These are phyloP conservation scores for Coemansia sp. DNA, from an alignment of 192 early-diverging fungal species.

Conservation along the genomic window DNA sequence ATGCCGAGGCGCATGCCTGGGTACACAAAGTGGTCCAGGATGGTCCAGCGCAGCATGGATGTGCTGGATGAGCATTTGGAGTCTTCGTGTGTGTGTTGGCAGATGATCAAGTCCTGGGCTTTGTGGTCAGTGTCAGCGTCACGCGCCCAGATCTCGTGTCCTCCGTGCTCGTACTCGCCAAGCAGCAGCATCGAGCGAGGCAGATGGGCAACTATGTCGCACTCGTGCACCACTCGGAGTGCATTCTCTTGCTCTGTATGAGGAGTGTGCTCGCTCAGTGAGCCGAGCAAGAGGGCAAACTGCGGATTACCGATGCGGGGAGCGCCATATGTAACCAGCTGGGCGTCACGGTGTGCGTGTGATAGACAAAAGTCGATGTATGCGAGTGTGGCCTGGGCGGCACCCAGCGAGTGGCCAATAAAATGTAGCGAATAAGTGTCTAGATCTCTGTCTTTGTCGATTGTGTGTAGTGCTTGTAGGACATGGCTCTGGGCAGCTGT, in stretches of 20 bases:
- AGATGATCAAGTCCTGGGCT: slow-evolving; percentile 7
- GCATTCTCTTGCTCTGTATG: neutral
- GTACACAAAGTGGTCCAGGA: slow-evolving; percentile 35
- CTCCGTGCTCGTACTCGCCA: slow-evolving; percentile 26
- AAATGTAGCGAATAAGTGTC: slow-evolving; percentile 19
- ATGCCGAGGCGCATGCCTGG: slow-evolving; percentile 26
- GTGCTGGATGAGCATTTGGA: slow-evolving; percentile 16
- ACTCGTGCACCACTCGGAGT: slow-evolving; percentile 30
- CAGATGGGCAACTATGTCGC: slow-evolving; percentile 32
- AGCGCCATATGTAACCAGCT: slow-evolving; percentile 32
- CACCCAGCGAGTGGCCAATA: slow-evolving; percentile 46
- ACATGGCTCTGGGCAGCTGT: slow-evolving; percentile 10
- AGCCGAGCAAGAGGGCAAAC: slow-evolving; percentile 15
- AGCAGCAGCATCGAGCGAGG: slow-evolving; percentile 12
- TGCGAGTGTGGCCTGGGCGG: slow-evolving; percentile 35
- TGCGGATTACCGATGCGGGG: slow-evolving; percentile 34
- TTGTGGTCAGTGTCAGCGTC: neutral
- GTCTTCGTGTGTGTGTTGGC: slow-evolving; percentile 3
- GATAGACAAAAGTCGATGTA: slow-evolving; percentile 10
- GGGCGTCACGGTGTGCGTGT: neutral
- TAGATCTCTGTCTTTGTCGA: neutral
- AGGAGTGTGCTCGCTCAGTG: too few species aligned
- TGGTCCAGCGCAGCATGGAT: slow-evolving; percentile 23
- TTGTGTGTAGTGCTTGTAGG: neutral
- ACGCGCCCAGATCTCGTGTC: slow-evolving; percentile 28